phyloP scores from a whole-genome alignment of 306 rosid species.

The Castanopsis chinensis region DNA sequence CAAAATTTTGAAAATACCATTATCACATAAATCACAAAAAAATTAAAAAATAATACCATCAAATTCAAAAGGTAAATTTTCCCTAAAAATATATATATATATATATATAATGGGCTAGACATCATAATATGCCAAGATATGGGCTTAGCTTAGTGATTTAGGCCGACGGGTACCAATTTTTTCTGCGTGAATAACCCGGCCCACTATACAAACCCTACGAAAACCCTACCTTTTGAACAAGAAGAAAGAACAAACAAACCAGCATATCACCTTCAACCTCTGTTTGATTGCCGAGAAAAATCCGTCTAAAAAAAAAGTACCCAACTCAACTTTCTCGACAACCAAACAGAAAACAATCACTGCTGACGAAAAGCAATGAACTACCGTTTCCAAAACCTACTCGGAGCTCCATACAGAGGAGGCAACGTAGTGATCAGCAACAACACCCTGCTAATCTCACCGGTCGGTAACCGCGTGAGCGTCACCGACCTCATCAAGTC shows the following conservation, averaged over 20 bases:
- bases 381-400: conserved; percentile 82
- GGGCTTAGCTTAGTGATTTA: no score
- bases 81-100: no score
- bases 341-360: not conserved
- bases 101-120: no score
- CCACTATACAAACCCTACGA: conserved; percentile 10
- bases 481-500: conserved; percentile 81
- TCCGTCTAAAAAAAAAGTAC: not conserved
- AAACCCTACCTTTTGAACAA: conserved; percentile 15
- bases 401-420: conserved; percentile 95
- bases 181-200: not conserved
- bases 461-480: conserved; percentile 81
- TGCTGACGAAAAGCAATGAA: conserved; percentile 44
- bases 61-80: no score
- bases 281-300: conserved; percentile 1
- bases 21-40: no score
- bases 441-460: conserved; percentile 69
- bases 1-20: no score
- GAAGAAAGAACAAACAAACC: not conserved
- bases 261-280: no score
- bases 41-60: no score
- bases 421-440: conserved; percentile 67
- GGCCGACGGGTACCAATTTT: no score
- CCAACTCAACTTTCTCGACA: not conserved
- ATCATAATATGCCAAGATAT: no score